Conservation (phyloP, 2,329 filamentous ascomycete genomes). For the Claviceps monticola region DNA sequence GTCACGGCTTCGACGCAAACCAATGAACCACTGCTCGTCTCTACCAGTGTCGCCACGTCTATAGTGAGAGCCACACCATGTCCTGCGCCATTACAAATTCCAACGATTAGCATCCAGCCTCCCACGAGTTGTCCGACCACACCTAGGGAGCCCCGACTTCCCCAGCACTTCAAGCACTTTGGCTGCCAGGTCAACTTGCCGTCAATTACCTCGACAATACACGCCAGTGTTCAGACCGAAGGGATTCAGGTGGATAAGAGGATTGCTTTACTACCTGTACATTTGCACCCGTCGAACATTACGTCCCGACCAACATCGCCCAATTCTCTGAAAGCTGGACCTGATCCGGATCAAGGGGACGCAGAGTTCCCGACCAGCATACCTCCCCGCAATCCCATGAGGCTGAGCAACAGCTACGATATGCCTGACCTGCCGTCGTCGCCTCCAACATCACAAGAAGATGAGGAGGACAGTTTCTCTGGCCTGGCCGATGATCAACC, state of each 20-base stretch:
- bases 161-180: constrained; percentile 72
- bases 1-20: constrained; percentile 51
- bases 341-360: constrained; percentile 18
- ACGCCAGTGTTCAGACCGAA: constrained; percentile 63
- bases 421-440: constrained; percentile 37
- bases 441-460: constrained; percentile 20
- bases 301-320: constrained; percentile 46
- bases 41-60: constrained; percentile 8
- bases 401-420: constrained; percentile 34
- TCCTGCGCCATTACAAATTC: constrained; percentile 44
- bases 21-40: constrained; percentile 12
- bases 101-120: constrained; percentile 83
- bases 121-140: constrained; percentile 73
- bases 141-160: constrained; percentile 57
- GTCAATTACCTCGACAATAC: constrained; percentile 10
- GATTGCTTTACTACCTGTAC: constrained; percentile 57
- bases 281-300: constrained; percentile 68
- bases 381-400: constrained; percentile 45
- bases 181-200: constrained; percentile 58
- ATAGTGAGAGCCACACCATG: constrained; percentile 15
- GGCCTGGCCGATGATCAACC: constrained; percentile 71
- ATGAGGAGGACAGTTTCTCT: constrained; percentile 53
- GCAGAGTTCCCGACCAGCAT: constrained; percentile 38
- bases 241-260: constrained; percentile 76
- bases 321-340: constrained; percentile 15